These are phyloP conservation scores for Xylariaceae sp. DNA, from an alignment of 2,329 filamentous ascomycete species.

Conservation along the genomic window DNA sequence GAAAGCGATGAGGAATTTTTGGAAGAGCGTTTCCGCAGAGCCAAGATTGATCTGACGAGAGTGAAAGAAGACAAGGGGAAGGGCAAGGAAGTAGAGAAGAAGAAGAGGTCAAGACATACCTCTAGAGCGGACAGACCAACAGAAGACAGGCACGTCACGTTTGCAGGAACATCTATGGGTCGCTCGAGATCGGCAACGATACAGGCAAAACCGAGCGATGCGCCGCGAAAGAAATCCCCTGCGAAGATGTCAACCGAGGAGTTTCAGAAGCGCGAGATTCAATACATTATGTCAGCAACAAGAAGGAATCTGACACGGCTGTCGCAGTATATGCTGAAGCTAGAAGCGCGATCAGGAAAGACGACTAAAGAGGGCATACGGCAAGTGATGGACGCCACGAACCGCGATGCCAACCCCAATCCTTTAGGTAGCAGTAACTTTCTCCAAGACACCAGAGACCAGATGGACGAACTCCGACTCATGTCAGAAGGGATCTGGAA, in stretches of 20 bases:
- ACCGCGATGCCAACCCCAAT: slow-evolving; percentile 9
- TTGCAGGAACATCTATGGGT: neutral
- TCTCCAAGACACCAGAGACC: slow-evolving; percentile 11
- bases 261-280: slow-evolving; percentile 14
- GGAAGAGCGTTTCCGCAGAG: neutral
- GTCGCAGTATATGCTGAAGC: slow-evolving; percentile 28
- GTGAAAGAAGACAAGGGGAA: neutral
- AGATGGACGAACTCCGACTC: slow-evolving; percentile 22
- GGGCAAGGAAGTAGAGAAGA: neutral
- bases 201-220: neutral
- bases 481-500: slow-evolving; percentile 20
- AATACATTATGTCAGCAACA: slow-evolving; percentile 16
- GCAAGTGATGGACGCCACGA: slow-evolving; percentile 27
- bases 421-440: no score
- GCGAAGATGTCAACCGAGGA: no score
- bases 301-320: slow-evolving; percentile 23
- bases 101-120: no score
- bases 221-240: slow-evolving; percentile 4
- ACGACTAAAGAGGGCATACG: slow-evolving; percentile 27
- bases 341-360: slow-evolving; percentile 26
- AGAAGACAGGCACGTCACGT: neutral
- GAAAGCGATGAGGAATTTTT: slow-evolving; percentile 14
- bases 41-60: neutral
- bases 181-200: neutral
- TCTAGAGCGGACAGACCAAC: neutral